A percentile compares a stretch with the other conserved stretches of the same genome.
Conservation (phyloP, 345 rosid genomes). For the Cardamine occulta region DNA sequence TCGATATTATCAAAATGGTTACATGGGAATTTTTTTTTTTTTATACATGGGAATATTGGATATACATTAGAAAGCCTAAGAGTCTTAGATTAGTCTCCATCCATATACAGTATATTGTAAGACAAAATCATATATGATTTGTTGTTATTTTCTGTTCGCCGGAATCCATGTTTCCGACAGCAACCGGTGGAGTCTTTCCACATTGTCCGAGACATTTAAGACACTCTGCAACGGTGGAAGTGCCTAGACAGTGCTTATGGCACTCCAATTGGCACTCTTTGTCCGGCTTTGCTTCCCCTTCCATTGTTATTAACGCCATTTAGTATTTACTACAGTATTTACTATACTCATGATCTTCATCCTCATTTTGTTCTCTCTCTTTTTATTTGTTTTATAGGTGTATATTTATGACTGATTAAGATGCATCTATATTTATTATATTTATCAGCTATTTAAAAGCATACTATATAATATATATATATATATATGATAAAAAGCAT, state of each 20-base stretch:
- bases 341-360: slow-evolving; percentile 6
- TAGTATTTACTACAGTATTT: background rate
- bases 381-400: background rate
- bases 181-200: background rate
- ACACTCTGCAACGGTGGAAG: too few species aligned
- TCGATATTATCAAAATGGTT: background rate
- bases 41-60: background rate
- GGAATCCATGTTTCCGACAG: background rate
- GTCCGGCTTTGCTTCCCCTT: slow-evolving; percentile 3
- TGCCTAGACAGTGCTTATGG: too few species aligned
- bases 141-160: background rate
- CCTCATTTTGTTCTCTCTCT: background rate
- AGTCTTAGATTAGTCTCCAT: background rate
- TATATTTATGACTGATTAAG: background rate
- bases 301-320: background rate
- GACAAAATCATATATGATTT: background rate
- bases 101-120: background rate
- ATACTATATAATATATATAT: background rate
- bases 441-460: background rate
- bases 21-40: too few species aligned
- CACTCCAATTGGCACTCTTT: background rate
- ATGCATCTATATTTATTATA: background rate
- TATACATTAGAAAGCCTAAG: background rate
- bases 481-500: too few species aligned
- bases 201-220: slow-evolving; percentile 1